Conservation (phyloP, 2,329 filamentous ascomycete species). For the Colletotrichum paranaense region DNA sequence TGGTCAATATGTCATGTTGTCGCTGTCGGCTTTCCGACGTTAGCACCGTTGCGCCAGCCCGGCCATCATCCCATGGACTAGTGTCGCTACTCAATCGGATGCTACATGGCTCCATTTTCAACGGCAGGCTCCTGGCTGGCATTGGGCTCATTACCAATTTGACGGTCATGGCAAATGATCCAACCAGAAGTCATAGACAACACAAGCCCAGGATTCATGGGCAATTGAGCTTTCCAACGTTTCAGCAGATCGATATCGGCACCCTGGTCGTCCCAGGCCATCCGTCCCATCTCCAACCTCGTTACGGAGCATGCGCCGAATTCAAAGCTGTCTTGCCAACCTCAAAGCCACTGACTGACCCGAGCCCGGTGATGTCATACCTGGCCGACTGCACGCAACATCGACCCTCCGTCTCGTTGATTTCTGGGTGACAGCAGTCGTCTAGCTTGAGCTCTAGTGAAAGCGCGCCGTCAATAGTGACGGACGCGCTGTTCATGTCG, state of each 20-base stretch:
- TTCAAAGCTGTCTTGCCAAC: neutral
- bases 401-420: neutral
- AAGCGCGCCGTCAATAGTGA: constrained; percentile 1
- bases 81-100: neutral
- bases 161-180: neutral
- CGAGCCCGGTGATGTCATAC: neutral
- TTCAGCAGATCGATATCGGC: neutral
- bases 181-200: neutral
- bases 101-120: neutral
- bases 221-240: neutral
- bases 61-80: neutral
- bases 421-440: neutral
- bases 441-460: neutral
- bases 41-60: neutral
- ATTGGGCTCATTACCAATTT: neutral
- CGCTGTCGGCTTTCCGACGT: neutral
- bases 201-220: neutral
- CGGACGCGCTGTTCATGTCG: neutral
- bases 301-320: constrained; percentile 4
- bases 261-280: constrained; percentile 4
- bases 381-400: neutral
- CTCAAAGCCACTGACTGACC: neutral
- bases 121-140: neutral
- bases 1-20: neutral
- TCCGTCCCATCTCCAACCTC: neutral